These are phyloP conservation scores for Pyracantha coccinea DNA, from an alignment of 331 rosid genomes.

Conservation along the genomic window DNA sequence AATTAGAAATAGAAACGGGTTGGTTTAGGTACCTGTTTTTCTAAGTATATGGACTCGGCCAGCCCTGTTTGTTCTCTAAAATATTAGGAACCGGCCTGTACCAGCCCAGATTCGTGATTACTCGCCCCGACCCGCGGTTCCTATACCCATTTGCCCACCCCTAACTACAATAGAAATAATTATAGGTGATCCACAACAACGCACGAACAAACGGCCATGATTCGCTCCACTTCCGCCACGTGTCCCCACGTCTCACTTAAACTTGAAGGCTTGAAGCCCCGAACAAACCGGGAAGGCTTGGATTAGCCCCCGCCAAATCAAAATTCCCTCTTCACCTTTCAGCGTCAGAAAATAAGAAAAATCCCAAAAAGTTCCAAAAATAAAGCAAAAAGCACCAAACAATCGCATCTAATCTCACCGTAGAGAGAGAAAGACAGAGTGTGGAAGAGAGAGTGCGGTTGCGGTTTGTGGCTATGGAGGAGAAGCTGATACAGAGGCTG, in stretches of 20 bases:
- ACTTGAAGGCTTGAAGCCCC: background rate
- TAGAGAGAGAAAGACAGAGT: background rate
- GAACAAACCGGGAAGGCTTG: slow-evolving; percentile 15
- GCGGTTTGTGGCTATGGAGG: slow-evolving; percentile 43
- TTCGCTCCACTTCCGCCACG: slow-evolving; percentile 29
- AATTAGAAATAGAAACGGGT: too few relatives aligned
- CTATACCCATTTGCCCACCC: too few relatives aligned
- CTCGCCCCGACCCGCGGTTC: too few relatives aligned
- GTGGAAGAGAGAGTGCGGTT: background rate
- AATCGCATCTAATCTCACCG: background rate
- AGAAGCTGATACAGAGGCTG: slow-evolving; percentile 61
- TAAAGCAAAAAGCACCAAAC: background rate
- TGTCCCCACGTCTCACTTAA: slow-evolving; percentile 4
- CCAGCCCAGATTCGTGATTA: too few relatives aligned
- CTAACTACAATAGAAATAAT: too few relatives aligned
- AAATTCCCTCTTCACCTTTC: slow-evolving; percentile 2
- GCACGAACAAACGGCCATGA: slow-evolving; percentile 13
- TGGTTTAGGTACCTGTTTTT: too few relatives aligned
- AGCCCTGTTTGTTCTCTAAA: too few relatives aligned
- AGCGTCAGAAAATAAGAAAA: slow-evolving; percentile 1
- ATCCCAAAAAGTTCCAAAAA: background rate
- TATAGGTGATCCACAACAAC: background rate
- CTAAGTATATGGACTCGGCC: too few relatives aligned
- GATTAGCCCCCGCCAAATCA: slow-evolving; percentile 22
- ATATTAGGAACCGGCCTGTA: too few relatives aligned